These are phyloP conservation scores for Diaporthe sp. DNA, from an alignment of 2,329 filamentous ascomycete genomes.

Conservation along the genomic window DNA sequence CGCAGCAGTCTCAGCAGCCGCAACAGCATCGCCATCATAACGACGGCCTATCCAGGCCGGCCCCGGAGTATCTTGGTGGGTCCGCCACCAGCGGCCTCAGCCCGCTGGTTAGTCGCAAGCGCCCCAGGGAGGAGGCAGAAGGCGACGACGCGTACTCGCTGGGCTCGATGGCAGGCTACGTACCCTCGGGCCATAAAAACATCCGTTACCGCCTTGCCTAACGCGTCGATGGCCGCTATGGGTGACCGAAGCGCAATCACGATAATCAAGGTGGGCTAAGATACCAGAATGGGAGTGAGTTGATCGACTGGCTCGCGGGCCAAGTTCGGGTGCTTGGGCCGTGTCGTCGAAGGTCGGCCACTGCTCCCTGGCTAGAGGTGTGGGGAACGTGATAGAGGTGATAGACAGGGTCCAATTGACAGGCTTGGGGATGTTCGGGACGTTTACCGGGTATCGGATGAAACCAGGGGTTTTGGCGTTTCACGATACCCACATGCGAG, in stretches of 20 bases:
- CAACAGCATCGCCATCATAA: conserved; percentile 20
- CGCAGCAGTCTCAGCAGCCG: conserved; percentile 25
- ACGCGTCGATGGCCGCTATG: neutral
- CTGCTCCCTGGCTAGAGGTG: neutral
- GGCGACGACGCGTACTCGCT: conserved; percentile 30
- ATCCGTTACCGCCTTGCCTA: conserved; percentile 19
- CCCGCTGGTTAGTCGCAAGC: conserved; percentile 35
- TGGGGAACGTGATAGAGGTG: conserved; percentile 14
- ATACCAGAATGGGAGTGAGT: neutral
- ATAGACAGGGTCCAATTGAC: conserved; percentile 21
- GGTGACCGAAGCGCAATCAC: neutral
- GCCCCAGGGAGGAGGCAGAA: conserved; percentile 35
- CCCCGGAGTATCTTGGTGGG: conserved; percentile 31
- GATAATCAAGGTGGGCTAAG: neutral
- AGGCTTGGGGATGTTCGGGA: conserved; percentile 33
- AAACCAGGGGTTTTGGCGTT: conserved; percentile 36
- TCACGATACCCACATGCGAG: conserved; percentile 35
- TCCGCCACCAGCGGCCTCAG: conserved; percentile 23
- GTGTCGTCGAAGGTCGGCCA: conserved; percentile 14
- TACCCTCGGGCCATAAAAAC: conserved; percentile 23
- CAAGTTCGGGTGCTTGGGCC: conserved; percentile 5
- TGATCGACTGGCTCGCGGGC: neutral
- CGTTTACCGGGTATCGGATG: conserved; percentile 26
- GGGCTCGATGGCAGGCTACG: conserved; percentile 34
- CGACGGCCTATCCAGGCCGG: conserved; percentile 19